Conservation (phyloP, 2,329 filamentous ascomycete species). For the Aspergillus clavatus region DNA sequence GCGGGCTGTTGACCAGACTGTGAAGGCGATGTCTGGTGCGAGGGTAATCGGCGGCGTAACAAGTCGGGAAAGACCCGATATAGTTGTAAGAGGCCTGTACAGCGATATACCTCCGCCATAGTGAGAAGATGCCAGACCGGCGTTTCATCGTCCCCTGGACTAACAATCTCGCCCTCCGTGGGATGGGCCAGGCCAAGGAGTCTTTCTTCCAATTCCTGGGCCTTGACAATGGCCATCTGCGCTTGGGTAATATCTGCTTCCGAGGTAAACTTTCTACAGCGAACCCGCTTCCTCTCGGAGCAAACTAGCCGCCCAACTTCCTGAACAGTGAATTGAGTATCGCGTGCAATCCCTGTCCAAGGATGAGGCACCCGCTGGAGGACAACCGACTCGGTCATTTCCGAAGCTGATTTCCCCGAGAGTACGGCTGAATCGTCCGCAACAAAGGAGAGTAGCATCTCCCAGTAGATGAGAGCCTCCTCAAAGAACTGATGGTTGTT, state of each 20-base stretch:
- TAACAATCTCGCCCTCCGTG: conserved; percentile 44
- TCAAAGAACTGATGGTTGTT: conserved; percentile 52
- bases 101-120: conserved; percentile 51
- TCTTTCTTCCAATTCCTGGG: conserved; percentile 43
- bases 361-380: conserved; percentile 36
- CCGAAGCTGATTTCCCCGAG: conserved; percentile 18
- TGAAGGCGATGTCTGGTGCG: conserved; percentile 4
- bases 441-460: conserved; percentile 55
- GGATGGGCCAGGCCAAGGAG: conserved; percentile 47
- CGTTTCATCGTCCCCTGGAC: conserved; percentile 50
- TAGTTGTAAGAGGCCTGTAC: conserved; percentile 50
- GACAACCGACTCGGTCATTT: conserved; percentile 24
- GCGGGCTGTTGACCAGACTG: conserved; percentile 5
- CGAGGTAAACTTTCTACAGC: conserved; percentile 34
- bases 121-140: conserved; percentile 50
- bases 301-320: conserved; percentile 45
- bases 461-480: conserved; percentile 55
- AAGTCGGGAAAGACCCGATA: conserved; percentile 53
- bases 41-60: conserved; percentile 41
- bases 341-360: conserved; percentile 38
- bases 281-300: conserved; percentile 33
- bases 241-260: conserved; percentile 31
- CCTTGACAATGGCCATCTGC: conserved; percentile 33
- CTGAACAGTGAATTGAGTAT: conserved; percentile 34
- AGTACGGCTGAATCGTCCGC: conserved; percentile 34